Conservation (phyloP, 805 yeast species). For the Kluyveromyces siamensis region DNA sequence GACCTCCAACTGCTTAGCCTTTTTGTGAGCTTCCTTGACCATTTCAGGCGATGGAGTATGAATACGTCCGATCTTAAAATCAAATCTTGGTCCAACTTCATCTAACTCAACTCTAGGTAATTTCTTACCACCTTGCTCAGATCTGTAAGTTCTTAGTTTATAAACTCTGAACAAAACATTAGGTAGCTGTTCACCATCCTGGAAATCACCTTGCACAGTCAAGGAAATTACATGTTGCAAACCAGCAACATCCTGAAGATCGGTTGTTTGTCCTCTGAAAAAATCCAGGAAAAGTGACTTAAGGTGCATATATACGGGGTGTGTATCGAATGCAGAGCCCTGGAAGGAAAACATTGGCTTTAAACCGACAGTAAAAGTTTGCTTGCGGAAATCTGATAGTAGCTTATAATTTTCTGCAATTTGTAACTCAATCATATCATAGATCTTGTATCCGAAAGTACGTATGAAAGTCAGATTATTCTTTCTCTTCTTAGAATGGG, state of each 20-base stretch:
- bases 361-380: conserved; percentile 78
- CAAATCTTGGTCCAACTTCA: conserved; percentile 93
- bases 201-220: conserved; percentile 66
- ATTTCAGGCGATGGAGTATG: conserved; percentile 76
- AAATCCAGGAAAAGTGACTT: conserved; percentile 87
- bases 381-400: conserved; percentile 68
- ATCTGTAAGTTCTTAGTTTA: conserved; percentile 66
- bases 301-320: conserved; percentile 76
- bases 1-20: conserved; percentile 73
- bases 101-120: conserved; percentile 90
- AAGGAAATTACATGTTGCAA: conserved; percentile 83
- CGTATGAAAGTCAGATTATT: conserved; percentile 82
- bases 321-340: conserved; percentile 83
- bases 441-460: conserved; percentile 82
- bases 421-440: conserved; percentile 88
- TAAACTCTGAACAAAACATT: conserved; percentile 85
- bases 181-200: conserved; percentile 63
- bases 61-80: conserved; percentile 84
- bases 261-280: conserved; percentile 76
- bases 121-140: conserved; percentile 59
- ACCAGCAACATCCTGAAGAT: conserved; percentile 87
- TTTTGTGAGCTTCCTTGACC: conserved; percentile 79
- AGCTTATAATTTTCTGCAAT: conserved; percentile 62
- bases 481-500: conserved; percentile 85
- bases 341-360: conserved; percentile 92